Evolutionary conservation across 768 basidiomycete genomes (phyloP), one percentile per base, ranked within the genome.

Genomic region (Suillus decipiens): DNA sequence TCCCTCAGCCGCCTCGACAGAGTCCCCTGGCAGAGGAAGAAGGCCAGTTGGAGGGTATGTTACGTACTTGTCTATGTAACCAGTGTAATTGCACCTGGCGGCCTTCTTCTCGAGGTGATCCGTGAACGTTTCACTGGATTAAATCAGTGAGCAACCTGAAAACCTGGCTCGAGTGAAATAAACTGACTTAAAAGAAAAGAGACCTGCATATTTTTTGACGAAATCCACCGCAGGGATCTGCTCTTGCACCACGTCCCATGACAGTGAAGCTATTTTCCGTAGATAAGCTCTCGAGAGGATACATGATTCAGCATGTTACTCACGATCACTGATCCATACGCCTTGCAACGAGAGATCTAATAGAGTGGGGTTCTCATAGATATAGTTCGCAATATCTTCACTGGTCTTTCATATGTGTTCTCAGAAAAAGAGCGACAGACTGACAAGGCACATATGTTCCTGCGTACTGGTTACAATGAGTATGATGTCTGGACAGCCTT

Each of bases 161-260:
- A 24, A 33, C 43, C 5, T 17, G 39, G 8, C 54, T 31, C 28
- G 28, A 12, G 33, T 39, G 45, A 8, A 68, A 8, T 11, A 10
- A 8, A 48, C 85, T 34, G 64, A 90, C 89, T 90, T 89, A 75
- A 93, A 82, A 0, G 88, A 78, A 69, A 93, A 92, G 14, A 92
- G 83, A 64, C 84, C 78, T 66, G 86, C 73, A 61, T 87, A 90
- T 74, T 89, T 88, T 71, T 90, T 83, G 6, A 92, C 90, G 64
- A 92, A 92, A 63, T 82, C 77, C 33, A 91, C 86, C 0, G 89
- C 89, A 1, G 90, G 88, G 53, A 92, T 88, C 72, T 92, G 79
- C 59, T 80, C 74, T 70, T 89, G 88, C 12, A 89, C 85, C 11
- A 91, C 81, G 33, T 82, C 77, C 81, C 83, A 89, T 0, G 86